A percentile compares a stretch with the other conserved stretches of the same genome.
Conservation (phyloP, 768 basidiomycete genomes). For the Mrakia blollopis region DNA sequence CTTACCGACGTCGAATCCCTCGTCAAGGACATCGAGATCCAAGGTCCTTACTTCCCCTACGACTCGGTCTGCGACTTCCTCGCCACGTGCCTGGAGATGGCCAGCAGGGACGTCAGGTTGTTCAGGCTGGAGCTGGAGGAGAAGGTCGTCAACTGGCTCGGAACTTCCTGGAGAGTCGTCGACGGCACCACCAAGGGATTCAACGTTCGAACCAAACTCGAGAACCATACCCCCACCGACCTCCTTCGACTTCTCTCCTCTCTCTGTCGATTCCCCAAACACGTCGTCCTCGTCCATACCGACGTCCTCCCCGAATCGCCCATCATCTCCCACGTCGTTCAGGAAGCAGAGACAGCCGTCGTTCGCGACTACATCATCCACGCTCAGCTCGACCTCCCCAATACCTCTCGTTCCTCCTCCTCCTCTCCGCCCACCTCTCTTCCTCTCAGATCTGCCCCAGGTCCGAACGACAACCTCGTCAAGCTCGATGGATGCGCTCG, state of each 20-base stretch:
- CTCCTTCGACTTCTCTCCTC: slow-evolving; percentile 60
- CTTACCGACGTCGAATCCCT: slow-evolving; percentile 71
- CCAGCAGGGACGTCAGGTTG: slow-evolving; percentile 73
- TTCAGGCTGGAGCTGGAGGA: slow-evolving; percentile 83
- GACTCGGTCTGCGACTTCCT: slow-evolving; percentile 88
- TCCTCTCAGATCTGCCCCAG: no score
- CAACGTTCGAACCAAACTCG: slow-evolving; percentile 48
- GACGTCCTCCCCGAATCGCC: slow-evolving; percentile 64
- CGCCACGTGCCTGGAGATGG: slow-evolving; percentile 60
- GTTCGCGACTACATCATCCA: slow-evolving; percentile 68
- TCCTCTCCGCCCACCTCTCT: background rate
- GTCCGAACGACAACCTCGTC: background rate
- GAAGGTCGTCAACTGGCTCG: slow-evolving; percentile 75
- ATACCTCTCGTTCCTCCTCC: background rate
- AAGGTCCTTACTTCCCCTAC: slow-evolving; percentile 78
- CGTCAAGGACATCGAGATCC: slow-evolving; percentile 76
- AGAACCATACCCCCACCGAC: slow-evolving; percentile 56
- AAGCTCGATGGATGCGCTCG: slow-evolving; percentile 17
- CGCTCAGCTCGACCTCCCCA: slow-evolving; percentile 52
- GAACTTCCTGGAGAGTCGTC: slow-evolving; percentile 62
- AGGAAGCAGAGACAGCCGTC: slow-evolving; percentile 55
- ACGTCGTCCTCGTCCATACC: slow-evolving; percentile 45
- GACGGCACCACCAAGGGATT: slow-evolving; percentile 47
- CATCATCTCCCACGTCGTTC: slow-evolving; percentile 58
- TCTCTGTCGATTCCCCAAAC: slow-evolving; percentile 56